Conservation (phyloP, 2,329 filamentous ascomycete genomes). For the Mycosphaerella arachidis region DNA sequence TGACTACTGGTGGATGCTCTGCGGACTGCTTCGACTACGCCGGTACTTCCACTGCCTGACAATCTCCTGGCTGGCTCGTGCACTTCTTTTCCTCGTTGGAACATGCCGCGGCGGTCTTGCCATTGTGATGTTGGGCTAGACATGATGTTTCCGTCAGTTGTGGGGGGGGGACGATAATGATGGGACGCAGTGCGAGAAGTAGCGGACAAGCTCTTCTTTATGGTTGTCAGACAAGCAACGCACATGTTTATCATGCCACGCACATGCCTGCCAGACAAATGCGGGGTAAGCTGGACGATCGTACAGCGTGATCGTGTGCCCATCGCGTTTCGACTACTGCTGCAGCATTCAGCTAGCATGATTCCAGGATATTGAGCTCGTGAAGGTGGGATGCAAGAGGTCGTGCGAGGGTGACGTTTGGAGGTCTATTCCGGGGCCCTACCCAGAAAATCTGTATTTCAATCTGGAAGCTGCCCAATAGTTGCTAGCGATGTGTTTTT, state of each 20-base stretch:
- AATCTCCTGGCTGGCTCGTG: conserved; percentile 25
- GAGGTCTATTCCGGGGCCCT: not conserved
- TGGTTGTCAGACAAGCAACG: conserved; percentile 1
- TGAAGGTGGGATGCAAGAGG: not conserved
- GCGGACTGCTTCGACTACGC: conserved; percentile 27
- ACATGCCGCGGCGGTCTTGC: conserved; percentile 32
- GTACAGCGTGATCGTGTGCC: not conserved
- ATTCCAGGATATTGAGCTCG: not conserved
- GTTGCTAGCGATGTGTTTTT: not conserved
- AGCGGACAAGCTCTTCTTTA: not conserved
- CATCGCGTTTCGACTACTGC: not conserved
- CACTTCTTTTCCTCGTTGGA: conserved; percentile 32
- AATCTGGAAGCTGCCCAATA: not conserved
- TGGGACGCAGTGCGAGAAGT: not conserved
- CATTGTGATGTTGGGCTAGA: conserved; percentile 16
- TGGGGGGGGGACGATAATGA: not conserved
- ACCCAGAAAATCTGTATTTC: not conserved
- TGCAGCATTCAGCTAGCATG: not conserved
- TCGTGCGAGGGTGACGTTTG: not conserved
- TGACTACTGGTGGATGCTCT: conserved; percentile 25
- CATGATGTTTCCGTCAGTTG: conserved; percentile 3
- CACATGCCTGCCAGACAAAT: not conserved
- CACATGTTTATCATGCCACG: not conserved
- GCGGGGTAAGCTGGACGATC: conserved; percentile 4
- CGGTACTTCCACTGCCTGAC: conserved; percentile 10